phyloP scores from a whole-genome alignment of 768 basidiomycete genomes.

The Lentinula sp. region DNA sequence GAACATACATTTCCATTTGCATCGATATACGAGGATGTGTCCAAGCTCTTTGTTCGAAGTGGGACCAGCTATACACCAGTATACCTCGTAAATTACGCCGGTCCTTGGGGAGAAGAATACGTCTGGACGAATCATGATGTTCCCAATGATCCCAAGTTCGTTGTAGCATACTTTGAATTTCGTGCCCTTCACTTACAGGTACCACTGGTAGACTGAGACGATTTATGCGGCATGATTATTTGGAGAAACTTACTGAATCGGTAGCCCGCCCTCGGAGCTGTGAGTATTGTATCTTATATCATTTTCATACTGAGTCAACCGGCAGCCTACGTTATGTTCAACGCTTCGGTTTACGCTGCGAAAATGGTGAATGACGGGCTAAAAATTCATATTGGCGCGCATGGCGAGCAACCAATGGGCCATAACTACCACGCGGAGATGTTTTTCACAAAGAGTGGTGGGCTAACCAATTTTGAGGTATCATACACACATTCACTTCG shows the following conservation, averaged over 20 bases:
- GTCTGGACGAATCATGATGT: slow-evolving; percentile 64
- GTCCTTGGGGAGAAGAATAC: slow-evolving; percentile 57
- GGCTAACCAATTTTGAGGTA: slow-evolving; percentile 68
- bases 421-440: slow-evolving; percentile 74
- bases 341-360: slow-evolving; percentile 61
- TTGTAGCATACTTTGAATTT: background rate
- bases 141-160: slow-evolving; percentile 66
- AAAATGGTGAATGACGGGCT: slow-evolving; percentile 66
- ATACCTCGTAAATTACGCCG: slow-evolving; percentile 78
- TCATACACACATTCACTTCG: background rate
- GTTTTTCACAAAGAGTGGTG: slow-evolving; percentile 56
- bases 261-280: slow-evolving; percentile 54
- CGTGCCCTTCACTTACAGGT: background rate
- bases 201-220: slow-evolving; percentile 44
- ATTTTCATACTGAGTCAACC: background rate
- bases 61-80: slow-evolving; percentile 73
- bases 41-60: slow-evolving; percentile 55
- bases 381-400: slow-evolving; percentile 63
- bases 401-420: slow-evolving; percentile 68
- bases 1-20: slow-evolving; percentile 68
- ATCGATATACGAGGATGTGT: slow-evolving; percentile 58
- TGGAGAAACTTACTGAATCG: slow-evolving; percentile 56
- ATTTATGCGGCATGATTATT: slow-evolving; percentile 57
- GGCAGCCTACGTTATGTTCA: slow-evolving; percentile 58
- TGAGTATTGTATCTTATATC: slow-evolving; percentile 22